Evolutionary conservation across 2,329 filamentous ascomycete species (phyloP), one percentile per base, ranked within the genome.

Genomic region (Fusarium stilboides): DNA sequence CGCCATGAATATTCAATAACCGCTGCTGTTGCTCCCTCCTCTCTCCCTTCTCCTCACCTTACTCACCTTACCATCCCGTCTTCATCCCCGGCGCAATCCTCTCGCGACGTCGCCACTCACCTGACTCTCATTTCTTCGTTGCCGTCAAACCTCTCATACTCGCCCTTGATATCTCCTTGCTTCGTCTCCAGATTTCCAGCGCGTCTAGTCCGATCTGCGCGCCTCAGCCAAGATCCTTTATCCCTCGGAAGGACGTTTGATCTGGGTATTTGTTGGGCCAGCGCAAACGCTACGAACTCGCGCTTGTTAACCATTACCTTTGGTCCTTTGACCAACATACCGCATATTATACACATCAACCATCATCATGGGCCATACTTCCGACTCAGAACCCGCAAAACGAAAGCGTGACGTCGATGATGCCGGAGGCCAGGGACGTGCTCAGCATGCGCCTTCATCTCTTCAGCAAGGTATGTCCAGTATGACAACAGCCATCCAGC

Each of bases 361-460:
- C 46, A 50, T 34, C 67, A 70, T 60, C 57, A 84, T 84, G 82
- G 80, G 82, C 70, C 81, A 83, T 75, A 78, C 75, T 73, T 74
- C 77, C 65, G 81, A 82, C 33, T 67, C 75, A 55, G 81, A 84
- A 57, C 75, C 79, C 68, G 79, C 81, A 75, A 85, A 86, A 78
- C 82, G 84, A 68, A 86, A 85, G 74, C 82, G 83, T 70, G 82
- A 83, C 65, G 72, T 78, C 59, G 82, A 85, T 71, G 83, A 85
- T 73, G 78, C 73, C 68, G 80, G 79, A 71, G 76, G 71, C 61
- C 81, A 81, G 66, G 69, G 72, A 47, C 79, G 68, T 62, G 81
- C 80, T 65, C 83, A 83, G 74, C 82, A 80, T 74, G 79, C 79
- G 64, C 80, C 78, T 62, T 79, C 70, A 61, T 66, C 67, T 60